Evolutionary conservation across 352 stramenopile genomes (phyloP), one percentile per base, ranked within the genome.

Genomic region (Aphanomyces astaci): DNA sequence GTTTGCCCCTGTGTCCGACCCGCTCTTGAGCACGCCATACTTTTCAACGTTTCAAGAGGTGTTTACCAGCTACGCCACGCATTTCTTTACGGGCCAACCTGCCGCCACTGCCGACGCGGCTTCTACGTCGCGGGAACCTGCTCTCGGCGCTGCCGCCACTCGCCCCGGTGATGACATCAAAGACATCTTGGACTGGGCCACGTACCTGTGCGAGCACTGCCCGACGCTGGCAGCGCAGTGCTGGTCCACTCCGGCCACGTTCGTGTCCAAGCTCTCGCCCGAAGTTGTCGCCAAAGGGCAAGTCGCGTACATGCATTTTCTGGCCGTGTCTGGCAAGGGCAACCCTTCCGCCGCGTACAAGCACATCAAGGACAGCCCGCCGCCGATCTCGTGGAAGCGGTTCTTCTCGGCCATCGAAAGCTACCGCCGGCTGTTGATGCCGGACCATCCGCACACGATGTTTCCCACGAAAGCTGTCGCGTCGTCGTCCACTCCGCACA

Each of bases 401-500:
- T 94, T 92, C 39, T 94, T 94, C 66, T 72, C 67, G 1, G 86
- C 91, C 11, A 92, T 94, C 81, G 72, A 79, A 43, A 94, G 92
- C 69, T 94, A 94, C 72, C 81, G 92, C 56, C 76, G 86, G 9
- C 70, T 94, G 24, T 75, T 94, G 9, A 85, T 80, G 13, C 82
- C 91, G 40, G 82, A 83, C 5, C 81, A 91, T 63, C 86, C 86
- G 36, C 82, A 25, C n/a, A 55, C 56, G 13, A 19, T 39, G 25
- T 5, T 25, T 32, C 2, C 36, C 19, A 17, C 40, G 36, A 17
- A 32, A 15, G 30, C 36, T 9, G 28, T 31, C 25, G 32, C 53
- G 27, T 13, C 31, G 45, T 25, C 45, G 13, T 4, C 51, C 9
- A 11, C 25, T n/a, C 15, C n/a, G 5, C 56, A 65, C 40, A 46